These are phyloP conservation scores for Trichoderma brevicompactum DNA, from an alignment of 2,329 filamentous ascomycete genomes.

Conservation along the genomic window DNA sequence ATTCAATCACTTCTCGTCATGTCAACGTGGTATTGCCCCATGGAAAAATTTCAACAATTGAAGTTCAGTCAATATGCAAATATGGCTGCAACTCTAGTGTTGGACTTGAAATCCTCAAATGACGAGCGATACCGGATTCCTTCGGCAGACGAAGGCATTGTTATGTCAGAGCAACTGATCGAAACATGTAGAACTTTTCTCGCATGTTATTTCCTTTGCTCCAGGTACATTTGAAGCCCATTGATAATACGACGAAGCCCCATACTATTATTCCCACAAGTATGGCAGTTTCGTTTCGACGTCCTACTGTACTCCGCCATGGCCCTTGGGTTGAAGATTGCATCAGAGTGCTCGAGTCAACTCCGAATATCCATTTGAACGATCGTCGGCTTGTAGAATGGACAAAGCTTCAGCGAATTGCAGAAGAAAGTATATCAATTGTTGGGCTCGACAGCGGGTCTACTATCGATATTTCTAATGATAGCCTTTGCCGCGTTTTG, in stretches of 20 bases:
- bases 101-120: slow-evolving; percentile 32
- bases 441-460: background rate
- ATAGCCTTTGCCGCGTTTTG: background rate
- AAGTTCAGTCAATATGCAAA: slow-evolving; percentile 32
- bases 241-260: background rate
- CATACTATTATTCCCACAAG: background rate
- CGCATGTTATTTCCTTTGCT: background rate
- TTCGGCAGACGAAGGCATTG: background rate
- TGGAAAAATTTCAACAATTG: slow-evolving; percentile 28
- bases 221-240: background rate
- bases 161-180: background rate
- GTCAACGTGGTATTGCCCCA: slow-evolving; percentile 31
- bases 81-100: slow-evolving; percentile 31
- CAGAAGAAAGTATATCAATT: background rate
- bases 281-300: background rate
- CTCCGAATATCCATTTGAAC: background rate
- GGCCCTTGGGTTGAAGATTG: background rate
- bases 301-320: background rate
- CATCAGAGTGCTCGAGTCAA: background rate
- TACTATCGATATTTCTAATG: background rate
- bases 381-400: background rate
- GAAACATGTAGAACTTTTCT: background rate
- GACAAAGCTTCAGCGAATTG: slow-evolving; percentile 3
- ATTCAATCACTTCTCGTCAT: slow-evolving; percentile 31
- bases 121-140: slow-evolving; percentile 18